phyloP scores from a whole-genome alignment of 2,329 filamentous ascomycete species.

The Penicillium sp. region DNA sequence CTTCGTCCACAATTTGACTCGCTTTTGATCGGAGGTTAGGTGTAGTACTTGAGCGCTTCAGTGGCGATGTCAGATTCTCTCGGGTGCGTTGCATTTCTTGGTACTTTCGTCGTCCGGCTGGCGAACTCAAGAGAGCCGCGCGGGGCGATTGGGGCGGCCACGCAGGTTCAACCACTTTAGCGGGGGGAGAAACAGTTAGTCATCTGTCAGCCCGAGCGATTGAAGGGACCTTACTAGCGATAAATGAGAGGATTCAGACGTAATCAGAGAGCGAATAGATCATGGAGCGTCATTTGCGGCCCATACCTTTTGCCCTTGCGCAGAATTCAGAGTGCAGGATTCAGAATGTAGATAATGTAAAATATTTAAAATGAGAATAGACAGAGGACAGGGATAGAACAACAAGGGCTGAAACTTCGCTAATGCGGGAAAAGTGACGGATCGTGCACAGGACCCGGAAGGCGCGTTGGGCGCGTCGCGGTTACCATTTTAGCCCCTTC shows the following conservation, averaged over 20 bases:
- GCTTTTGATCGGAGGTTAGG: constrained; percentile 38
- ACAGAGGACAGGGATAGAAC: constrained; percentile 4
- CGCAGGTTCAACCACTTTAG: constrained; percentile 44
- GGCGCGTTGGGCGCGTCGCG: constrained; percentile 29
- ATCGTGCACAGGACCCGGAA: constrained; percentile 22
- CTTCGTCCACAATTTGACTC: constrained; percentile 34
- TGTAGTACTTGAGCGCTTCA: constrained; percentile 51
- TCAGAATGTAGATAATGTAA: not conserved
- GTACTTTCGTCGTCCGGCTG: constrained; percentile 74
- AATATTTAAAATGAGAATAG: not conserved
- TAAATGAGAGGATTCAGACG: constrained; percentile 3
- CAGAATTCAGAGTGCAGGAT: not conserved
- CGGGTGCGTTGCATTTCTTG: constrained; percentile 64
- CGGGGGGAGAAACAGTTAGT: constrained; percentile 3
- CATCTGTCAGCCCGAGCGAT: not conserved
- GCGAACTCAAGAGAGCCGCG: constrained; percentile 65
- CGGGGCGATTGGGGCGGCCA: constrained; percentile 65
- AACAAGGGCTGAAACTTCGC: constrained; percentile 7
- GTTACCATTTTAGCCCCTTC: constrained; percentile 15
- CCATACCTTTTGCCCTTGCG: constrained; percentile 10
- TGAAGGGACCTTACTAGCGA: not conserved
- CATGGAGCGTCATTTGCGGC: constrained; percentile 21
- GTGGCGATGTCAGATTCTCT: constrained; percentile 68
- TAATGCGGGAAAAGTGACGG: constrained; percentile 18
- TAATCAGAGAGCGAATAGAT: constrained; percentile 8